phyloP scores from a whole-genome alignment of 306 rosid species.

The Dalbergia cultrata region DNA sequence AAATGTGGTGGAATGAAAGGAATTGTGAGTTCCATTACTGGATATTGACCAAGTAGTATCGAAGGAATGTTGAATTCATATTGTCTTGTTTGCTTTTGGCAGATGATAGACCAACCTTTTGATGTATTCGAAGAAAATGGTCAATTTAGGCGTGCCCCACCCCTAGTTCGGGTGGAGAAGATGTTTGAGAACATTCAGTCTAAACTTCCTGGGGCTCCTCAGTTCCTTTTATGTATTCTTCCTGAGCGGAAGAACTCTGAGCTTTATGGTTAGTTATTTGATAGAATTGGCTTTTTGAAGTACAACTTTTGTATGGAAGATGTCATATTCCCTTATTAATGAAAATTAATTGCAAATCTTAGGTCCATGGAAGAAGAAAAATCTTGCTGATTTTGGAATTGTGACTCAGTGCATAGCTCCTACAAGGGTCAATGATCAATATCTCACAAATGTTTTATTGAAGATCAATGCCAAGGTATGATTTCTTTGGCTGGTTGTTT shows the following conservation, averaged over 20 bases:
- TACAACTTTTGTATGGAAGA: background rate
- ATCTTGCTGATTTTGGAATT: slow-evolving; percentile 79
- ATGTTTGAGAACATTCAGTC: slow-evolving; percentile 74
- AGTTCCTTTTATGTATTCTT: slow-evolving; percentile 82
- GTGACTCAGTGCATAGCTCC: slow-evolving; percentile 94
- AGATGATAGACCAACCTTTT: slow-evolving; percentile 66
- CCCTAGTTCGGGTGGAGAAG: slow-evolving; percentile 81
- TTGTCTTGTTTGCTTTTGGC: slow-evolving; percentile 16
- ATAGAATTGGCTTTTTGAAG: background rate
- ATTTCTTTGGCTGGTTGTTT: background rate
- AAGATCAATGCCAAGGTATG: slow-evolving; percentile 93
- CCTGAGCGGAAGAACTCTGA: slow-evolving; percentile 93
- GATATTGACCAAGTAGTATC: background rate
- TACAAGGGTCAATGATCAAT: slow-evolving; percentile 80
- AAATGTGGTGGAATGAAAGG: slow-evolving; percentile 84
- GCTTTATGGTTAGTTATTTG: slow-evolving; percentile 73
- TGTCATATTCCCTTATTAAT: background rate
- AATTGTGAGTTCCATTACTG: slow-evolving; percentile 63
- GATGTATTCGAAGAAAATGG: slow-evolving; percentile 71
- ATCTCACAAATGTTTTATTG: slow-evolving; percentile 81
- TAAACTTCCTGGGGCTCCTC: slow-evolving; percentile 78
- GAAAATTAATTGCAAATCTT: slow-evolving; percentile 7
- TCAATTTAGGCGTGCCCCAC: slow-evolving; percentile 78
- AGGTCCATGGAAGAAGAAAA: slow-evolving; percentile 96
- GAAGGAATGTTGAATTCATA: background rate